Percentiles rank a stretch among this genome's conserved stretches.
These are phyloP conservation scores for Phanerodontia chrysosporium DNA, from an alignment of 768 basidiomycete genomes.

Conservation along the genomic window DNA sequence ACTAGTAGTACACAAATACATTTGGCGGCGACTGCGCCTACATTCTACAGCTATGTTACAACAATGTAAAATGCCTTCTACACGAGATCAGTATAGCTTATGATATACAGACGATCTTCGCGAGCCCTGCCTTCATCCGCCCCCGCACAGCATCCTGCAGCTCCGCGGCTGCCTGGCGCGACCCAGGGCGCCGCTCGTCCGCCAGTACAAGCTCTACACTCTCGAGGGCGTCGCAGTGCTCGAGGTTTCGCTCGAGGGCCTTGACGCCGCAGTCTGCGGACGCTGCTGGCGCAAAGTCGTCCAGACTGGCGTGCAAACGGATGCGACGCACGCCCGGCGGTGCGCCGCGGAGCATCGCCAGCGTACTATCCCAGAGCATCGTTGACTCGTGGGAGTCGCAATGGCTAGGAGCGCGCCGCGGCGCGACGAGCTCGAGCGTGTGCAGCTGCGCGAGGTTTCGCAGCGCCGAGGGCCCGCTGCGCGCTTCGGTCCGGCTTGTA, in stretches of 20 bases:
- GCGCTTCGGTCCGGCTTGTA: not conserved
- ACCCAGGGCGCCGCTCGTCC: not conserved
- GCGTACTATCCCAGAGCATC: not conserved
- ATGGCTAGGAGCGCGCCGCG: not conserved
- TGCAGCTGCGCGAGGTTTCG: not conserved
- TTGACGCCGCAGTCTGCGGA: not conserved
- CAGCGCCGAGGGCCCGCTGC: not conserved
- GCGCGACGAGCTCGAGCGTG: not conserved
- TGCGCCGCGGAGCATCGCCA: not conserved
- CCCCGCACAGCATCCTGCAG: not conserved
- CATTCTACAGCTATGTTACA: no score
- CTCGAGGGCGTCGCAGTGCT: not conserved
- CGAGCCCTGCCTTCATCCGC: not conserved
- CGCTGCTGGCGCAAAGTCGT: not conserved
- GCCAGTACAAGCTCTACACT: not conserved
- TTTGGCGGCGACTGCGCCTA: no score
- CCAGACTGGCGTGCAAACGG: not conserved
- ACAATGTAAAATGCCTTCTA: no score
- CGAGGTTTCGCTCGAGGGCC: not conserved
- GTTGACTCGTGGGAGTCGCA: not conserved
- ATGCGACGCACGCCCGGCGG: not conserved
- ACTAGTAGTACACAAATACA: no score
- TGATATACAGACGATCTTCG: not conserved
- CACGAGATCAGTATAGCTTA: no score
- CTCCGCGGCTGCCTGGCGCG: not conserved